Percentiles rank a stretch among this genome's conserved stretches.
Conservation (phyloP, 192 early-diverging fungal species). For the Pilobolus umbonatus region DNA sequence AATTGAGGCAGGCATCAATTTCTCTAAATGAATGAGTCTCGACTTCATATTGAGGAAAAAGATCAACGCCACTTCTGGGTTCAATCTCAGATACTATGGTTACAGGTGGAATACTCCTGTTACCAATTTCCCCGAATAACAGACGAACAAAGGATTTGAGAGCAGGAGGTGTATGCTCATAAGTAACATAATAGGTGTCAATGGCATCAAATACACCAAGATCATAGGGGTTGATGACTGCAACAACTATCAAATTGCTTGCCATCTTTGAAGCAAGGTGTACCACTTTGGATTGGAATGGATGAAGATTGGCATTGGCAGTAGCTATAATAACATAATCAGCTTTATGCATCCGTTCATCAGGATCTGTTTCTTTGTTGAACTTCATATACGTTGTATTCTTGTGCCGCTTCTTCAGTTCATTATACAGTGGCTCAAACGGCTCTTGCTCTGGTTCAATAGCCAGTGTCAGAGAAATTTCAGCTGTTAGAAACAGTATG, state of each 20-base stretch:
- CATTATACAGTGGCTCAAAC: slow-evolving; percentile 26
- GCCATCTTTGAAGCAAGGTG: slow-evolving; percentile 1
- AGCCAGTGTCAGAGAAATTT: slow-evolving; percentile 33
- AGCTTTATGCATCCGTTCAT: slow-evolving; percentile 6
- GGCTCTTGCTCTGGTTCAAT: slow-evolving; percentile 35
- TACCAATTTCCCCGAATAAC: slow-evolving; percentile 31
- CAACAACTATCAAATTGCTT: slow-evolving; percentile 20
- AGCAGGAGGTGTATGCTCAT: slow-evolving; percentile 36
- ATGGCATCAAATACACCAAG: slow-evolving; percentile 27
- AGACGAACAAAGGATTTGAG: slow-evolving; percentile 26
- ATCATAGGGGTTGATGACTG: slow-evolving; percentile 40
- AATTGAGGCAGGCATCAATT: slow-evolving; percentile 10
- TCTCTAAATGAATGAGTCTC: not conserved
- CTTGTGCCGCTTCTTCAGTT: slow-evolving; percentile 15
- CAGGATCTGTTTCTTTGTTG: slow-evolving; percentile 17
- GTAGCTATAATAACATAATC: slow-evolving; percentile 30
- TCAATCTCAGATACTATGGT: slow-evolving; percentile 8
- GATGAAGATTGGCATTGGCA: slow-evolving; percentile 32
- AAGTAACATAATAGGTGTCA: slow-evolving; percentile 31
- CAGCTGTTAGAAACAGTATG: slow-evolving; percentile 32
- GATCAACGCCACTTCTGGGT: not conserved
- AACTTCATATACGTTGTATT: slow-evolving; percentile 26
- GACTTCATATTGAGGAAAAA: not conserved
- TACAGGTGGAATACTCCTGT: slow-evolving; percentile 18
- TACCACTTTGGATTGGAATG: slow-evolving; percentile 25